A percentile compares a stretch with the other conserved stretches of the same genome.
Evolutionary conservation across 176 grass and related monocot species (phyloP).

Genomic region (maize (Zea mays)): Zm-B73-REFERENCE-NAM-5.0 NC_050104.1:147579001-147579500

Average conservation of each 20-base stretch:
- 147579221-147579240: slow-evolving; percentile 66
- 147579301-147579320: slow-evolving; percentile 63
- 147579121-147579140: slow-evolving; percentile 99
- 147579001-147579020: slow-evolving; percentile 84
- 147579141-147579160: slow-evolving; percentile 78
- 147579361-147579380: slow-evolving; percentile 61
- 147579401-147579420: slow-evolving; percentile 20
- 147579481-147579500: slow-evolving; percentile 11
- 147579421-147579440: slow-evolving; percentile 1
- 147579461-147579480: slow-evolving; percentile 25
- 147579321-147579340: slow-evolving; percentile 47
- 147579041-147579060: slow-evolving; percentile 98
- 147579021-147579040: slow-evolving; percentile 98
- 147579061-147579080: slow-evolving; percentile 95
- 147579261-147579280: slow-evolving; percentile 63
- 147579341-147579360: slow-evolving; percentile 45
- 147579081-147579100: slow-evolving; percentile 99
- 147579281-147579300: slow-evolving; percentile 70
- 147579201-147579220: slow-evolving; percentile 58
- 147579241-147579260: slow-evolving; percentile 48
- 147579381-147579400: slow-evolving; percentile 60
- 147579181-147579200: slow-evolving; percentile 72
- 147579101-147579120: slow-evolving; percentile 98
- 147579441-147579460: slow-evolving; percentile 30
- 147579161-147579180: slow-evolving; percentile 95